Base-by-base conservation (phyloP, 441 rosid species). In the Syzygium syzygioides region DNA sequence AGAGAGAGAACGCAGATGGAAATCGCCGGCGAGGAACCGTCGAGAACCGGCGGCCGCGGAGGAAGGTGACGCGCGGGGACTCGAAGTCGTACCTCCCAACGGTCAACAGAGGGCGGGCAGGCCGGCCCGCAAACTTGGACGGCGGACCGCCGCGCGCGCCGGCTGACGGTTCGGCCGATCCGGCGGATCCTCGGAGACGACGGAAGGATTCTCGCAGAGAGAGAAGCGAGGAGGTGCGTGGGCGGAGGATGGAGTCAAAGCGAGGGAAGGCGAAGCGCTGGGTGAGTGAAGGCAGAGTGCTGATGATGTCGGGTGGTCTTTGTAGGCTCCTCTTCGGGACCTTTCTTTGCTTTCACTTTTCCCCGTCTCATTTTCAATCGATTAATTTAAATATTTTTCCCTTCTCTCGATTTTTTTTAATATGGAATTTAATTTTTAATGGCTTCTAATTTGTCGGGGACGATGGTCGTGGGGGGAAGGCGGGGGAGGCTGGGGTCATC, bases 311-410 rank as follows among this genome's bases (percentile, higher is more conserved):
- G 50, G 56, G 83, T 17, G 20, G 83, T 17, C 7, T 20, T 83
- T 1, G n/a, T 79, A 37, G n/a, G n/a, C 48, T 9, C 17, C 26
- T 20, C 17, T 4, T 4, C 26, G 59, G 86, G 59, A n/a, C 3
- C 0, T 28, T 52, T 45, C 12, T 28, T 11, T 3, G 2, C 52
- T 8, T 0, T 4, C 0, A 14, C 34, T 9, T 20, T 34, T 37
- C 41, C 41, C 10, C 10, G 0, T 41, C 10, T 34, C 4, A 3
- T 11, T 79, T 79, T 79, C 0, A 79, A 79, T 10, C 30, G 10
- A 68, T 68, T 23, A 25, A 68, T 1, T 19, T 41, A 20, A 9
- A 20, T 6, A 3, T 20, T 9, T 2, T 5, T 4, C 66, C 41
- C 23, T 7, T 12, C 28, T 19, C 20, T 8, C 3, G 13, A 20